phyloP scores from a whole-genome alignment of 768 basidiomycete species.

The Termitomyces heimii region DNA sequence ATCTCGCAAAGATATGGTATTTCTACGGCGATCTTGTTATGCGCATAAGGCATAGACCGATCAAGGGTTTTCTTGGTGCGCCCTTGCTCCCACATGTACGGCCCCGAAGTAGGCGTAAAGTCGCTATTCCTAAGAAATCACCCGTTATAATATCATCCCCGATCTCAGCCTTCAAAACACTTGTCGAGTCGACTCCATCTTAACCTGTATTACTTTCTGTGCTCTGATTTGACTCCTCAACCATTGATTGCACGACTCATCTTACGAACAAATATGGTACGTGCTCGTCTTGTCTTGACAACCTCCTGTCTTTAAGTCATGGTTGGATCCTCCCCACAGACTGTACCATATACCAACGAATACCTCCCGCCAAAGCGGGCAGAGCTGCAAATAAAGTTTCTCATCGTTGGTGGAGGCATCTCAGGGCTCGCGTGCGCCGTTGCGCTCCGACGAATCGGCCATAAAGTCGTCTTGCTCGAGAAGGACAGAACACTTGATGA shows the following conservation, averaged over 20 bases:
- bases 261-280: neutral
- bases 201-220: neutral
- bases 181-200: neutral
- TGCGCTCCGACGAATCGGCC: slow-evolving; percentile 47
- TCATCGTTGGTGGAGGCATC: slow-evolving; percentile 38
- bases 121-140: neutral
- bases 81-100: slow-evolving; percentile 1
- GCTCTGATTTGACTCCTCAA: neutral
- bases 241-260: neutral
- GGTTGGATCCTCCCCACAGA: neutral
- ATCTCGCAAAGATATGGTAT: neutral
- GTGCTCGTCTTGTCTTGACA: neutral
- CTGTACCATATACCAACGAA: neutral
- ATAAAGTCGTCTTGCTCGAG: slow-evolving; percentile 50
- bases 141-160: neutral
- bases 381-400: slow-evolving; percentile 22
- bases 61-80: slow-evolving; percentile 1
- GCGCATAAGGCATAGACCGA: neutral
- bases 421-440: slow-evolving; percentile 51
- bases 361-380: slow-evolving; percentile 13
- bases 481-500: slow-evolving; percentile 13
- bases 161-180: neutral
- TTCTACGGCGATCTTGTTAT: slow-evolving; percentile 8
- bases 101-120: neutral
- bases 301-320: neutral